phyloP scores from a whole-genome alignment of 805 yeast genomes.

The Yarrowia hollandica region DNA sequence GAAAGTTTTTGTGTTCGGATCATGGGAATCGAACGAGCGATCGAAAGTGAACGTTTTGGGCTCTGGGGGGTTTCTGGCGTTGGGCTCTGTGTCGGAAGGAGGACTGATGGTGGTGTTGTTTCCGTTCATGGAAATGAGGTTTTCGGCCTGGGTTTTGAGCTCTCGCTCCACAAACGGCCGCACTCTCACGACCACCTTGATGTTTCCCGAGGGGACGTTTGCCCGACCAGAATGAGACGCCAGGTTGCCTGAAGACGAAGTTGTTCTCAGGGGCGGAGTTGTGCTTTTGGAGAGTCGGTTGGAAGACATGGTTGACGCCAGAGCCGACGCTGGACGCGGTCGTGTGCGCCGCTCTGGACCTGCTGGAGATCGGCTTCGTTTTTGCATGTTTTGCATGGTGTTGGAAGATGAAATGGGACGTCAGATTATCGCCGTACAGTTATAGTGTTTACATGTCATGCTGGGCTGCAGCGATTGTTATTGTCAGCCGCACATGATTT shows the following conservation, averaged over 20 bases:
- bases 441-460: not conserved
- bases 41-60: slow-evolving; percentile 52
- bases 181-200: slow-evolving; percentile 45
- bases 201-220: slow-evolving; percentile 33
- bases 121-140: slow-evolving; percentile 33
- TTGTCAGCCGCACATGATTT: slow-evolving; percentile 20
- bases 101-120: slow-evolving; percentile 33
- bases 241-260: not conserved
- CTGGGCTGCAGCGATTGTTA: not conserved
- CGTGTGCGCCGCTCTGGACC: not conserved
- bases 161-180: slow-evolving; percentile 42
- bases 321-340: slow-evolving; percentile 13
- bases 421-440: no score
- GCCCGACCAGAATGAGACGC: not conserved
- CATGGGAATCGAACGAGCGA: slow-evolving; percentile 53
- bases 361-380: slow-evolving; percentile 2
- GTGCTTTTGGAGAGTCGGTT: not conserved
- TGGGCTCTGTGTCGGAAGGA: slow-evolving; percentile 31
- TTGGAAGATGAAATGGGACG: no score
- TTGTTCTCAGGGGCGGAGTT: not conserved
- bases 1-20: slow-evolving; percentile 41
- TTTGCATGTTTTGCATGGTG: not conserved
- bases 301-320: not conserved
- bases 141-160: slow-evolving; percentile 22
- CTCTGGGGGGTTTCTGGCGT: slow-evolving; percentile 36